Conservation (phyloP, 768 basidiomycete species). For the Rhodosporidiobolus odoratus region DNA sequence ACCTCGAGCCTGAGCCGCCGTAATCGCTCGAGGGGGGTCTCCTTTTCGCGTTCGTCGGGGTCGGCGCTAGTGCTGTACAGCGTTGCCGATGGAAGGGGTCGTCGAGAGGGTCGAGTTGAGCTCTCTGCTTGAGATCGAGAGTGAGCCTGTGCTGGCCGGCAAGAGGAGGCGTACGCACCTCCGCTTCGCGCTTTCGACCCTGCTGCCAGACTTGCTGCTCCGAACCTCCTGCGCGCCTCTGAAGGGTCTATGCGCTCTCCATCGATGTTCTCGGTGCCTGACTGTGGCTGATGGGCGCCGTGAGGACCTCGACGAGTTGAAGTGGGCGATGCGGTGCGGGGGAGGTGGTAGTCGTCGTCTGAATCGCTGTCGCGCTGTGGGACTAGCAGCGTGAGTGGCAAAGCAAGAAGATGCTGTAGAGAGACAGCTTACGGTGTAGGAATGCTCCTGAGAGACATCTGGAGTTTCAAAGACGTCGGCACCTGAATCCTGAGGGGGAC, state of each 20-base stretch:
- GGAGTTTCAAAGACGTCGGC: slow-evolving; percentile 90
- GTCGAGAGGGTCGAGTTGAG: background rate
- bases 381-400: background rate
- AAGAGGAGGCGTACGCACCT: slow-evolving; percentile 7
- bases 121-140: background rate
- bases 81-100: slow-evolving; percentile 47
- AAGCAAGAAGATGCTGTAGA: too few species aligned
- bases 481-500: slow-evolving; percentile 65
- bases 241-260: slow-evolving; percentile 10
- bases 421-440: slow-evolving; percentile 35
- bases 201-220: slow-evolving; percentile 1
- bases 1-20: slow-evolving; percentile 68
- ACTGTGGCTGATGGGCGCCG: background rate
- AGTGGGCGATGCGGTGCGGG: slow-evolving; percentile 14
- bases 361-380: slow-evolving; percentile 39
- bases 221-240: slow-evolving; percentile 28
- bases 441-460: slow-evolving; percentile 58
- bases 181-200: background rate
- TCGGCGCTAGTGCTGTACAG: slow-evolving; percentile 33
- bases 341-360: slow-evolving; percentile 36
- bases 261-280: slow-evolving; percentile 16
- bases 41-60: slow-evolving; percentile 37
- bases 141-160: background rate
- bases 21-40: slow-evolving; percentile 47
- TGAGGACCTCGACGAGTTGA: background rate